Evolutionary conservation across 768 basidiomycete species (phyloP).

Genomic region (Kwoniella newhampshirensis): DNA sequence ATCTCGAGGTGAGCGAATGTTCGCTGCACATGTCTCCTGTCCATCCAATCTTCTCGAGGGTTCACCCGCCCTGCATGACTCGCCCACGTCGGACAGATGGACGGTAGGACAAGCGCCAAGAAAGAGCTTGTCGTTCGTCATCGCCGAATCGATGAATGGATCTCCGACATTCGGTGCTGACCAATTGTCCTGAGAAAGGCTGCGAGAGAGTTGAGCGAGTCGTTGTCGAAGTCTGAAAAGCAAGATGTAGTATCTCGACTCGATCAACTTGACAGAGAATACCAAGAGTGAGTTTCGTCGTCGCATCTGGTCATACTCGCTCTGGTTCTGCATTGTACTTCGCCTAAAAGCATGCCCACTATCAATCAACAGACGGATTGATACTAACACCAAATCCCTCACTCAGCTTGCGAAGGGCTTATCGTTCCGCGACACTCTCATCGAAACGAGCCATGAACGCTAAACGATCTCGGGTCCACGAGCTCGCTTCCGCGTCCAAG

Average conservation of each 20-base stretch:
- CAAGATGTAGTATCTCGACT: not conserved
- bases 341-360: too few species aligned
- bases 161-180: not conserved
- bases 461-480: slow-evolving; percentile 64
- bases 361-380: too few species aligned
- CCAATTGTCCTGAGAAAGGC: not conserved
- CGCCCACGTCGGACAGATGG: too few species aligned
- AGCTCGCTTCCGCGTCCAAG: slow-evolving; percentile 56
- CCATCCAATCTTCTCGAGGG: too few species aligned
- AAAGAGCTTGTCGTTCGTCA: not conserved
- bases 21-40: too few species aligned
- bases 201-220: slow-evolving; percentile 7
- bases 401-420: not conserved
- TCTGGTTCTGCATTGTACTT: too few species aligned
- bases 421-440: slow-evolving; percentile 50
- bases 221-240: slow-evolving; percentile 1
- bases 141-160: not conserved
- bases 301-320: too few species aligned
- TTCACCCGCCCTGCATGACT: too few species aligned
- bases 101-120: too few species aligned
- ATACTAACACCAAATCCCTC: too few species aligned
- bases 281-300: slow-evolving; percentile 15
- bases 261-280: slow-evolving; percentile 15
- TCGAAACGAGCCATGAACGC: slow-evolving; percentile 75
- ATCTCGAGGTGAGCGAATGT: slow-evolving; percentile 69